Percentiles rank a stretch among this genome's conserved stretches.
These are phyloP conservation scores for grape (Vitis vinifera) DNA, from an alignment of 164 flowering plant genomes.

Conservation along the genomic window ASM3070453v1 NC_081817.1:1053001-1053500, in stretches of 20 bases:
- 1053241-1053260: constrained; percentile 12
- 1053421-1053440: no score
- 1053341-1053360: background rate
- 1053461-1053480: no score
- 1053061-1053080: no score
- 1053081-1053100: no score
- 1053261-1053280: constrained; percentile 85
- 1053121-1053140: background rate
- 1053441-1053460: no score
- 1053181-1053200: background rate
- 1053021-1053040: background rate
- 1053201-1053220: background rate
- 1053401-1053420: no score
- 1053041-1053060: background rate
- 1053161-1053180: background rate
- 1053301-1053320: constrained; percentile 58
- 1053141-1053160: background rate
- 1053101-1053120: no score
- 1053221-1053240: constrained; percentile 4
- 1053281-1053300: constrained; percentile 79
- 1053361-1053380: background rate
- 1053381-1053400: no score
- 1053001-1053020: background rate
- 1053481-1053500: no score
- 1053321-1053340: constrained; percentile 44